Base-by-base conservation (phyloP, 2,329 filamentous ascomycete species). In the Mycogone perniciosa region DNA sequence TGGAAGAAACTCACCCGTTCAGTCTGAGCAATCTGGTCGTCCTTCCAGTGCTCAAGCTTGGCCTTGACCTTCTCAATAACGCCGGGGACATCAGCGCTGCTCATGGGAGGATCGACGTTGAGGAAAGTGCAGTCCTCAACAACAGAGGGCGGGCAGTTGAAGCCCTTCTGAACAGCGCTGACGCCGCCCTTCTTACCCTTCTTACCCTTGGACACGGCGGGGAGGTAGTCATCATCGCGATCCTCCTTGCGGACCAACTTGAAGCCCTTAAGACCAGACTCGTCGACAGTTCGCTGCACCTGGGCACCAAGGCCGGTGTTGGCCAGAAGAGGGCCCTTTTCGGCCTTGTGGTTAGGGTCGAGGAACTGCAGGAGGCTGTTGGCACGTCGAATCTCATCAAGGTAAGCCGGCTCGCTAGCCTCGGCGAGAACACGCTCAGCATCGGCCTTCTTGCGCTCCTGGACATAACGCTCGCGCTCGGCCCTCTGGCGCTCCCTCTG, bases 11-110 rank as follows among this genome's bases (percentile, higher is more conserved):
- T 77, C 74, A 96, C 93, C 75, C 89, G 86, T 68, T 93, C 82
- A 20, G 93, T 99, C 79, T 96, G 89, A 57, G 81, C 77, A 52
- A 86, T 82, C 76, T 97, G 93, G 72, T 96, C 88, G 47, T 81
- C 76, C 79, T 95, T 96, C 90, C 92, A 99, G 71, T 86, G 79
- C 31, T 84, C 84, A 47, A 97, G 79, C 81, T 97, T 97, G 65
- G 83, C 88, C 73, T 92, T 90, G 62, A 97, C 81, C 77, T 96
- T 92, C 76, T 96, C 90, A 43, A 89, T 75, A 10, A 87, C 82
- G 54, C 76, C 76, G 29, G 91, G 84, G 10, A 97, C 84, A 62
- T 96, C 92, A 50, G 84, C 79, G 64, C 89, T 82, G 70, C 83
- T 88, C 79, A 92, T 89, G 31, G 93, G 93, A 47, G 92, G 88